Evolutionary conservation across 2,329 filamentous ascomycete species (phyloP), one percentile per base, ranked within the genome.

Genomic region (Aspergillus novofumigatus): DNA sequence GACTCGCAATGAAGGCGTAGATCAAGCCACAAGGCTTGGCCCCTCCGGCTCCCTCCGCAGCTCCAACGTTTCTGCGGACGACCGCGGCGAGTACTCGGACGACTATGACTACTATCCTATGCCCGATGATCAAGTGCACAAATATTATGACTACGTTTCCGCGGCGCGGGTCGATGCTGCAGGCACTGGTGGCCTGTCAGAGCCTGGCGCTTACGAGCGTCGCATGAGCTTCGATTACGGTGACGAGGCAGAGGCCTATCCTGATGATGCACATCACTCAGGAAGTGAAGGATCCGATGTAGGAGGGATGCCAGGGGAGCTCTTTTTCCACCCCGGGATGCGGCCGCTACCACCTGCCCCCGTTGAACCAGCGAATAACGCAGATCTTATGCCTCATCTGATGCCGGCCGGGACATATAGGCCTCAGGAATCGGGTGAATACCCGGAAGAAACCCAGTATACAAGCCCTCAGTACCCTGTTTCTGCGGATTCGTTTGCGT

Each of bases 281-380:
- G 76, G 73, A 17, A 86, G 84, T 63, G 86, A 90, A 41, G 90
- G 87, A 28, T 86, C 87, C 1, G 75, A 78, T 38, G 85, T 85
- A 62, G 86, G 89, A 47, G 91, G 92, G 47, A 91, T 92, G 55
- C 90, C 91, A 60, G 90, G 89, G 20, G 94, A 96, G 66, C 86
- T 97, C 69, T 96, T 96, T 71, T 99, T 95, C 72, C 92, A 97
- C 67, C 92, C 92, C 20, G 91, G 91, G 42, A 85, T 92, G 69
- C 80, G 80, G 52, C 86, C 86, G 53, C 72, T 88, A 49, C 83
- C 86, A 66, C 80, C 86, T 77, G 75, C 92, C 75, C 74, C 88
- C 79, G 68, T 90, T 78, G 63, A 84, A 4, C 69, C 78, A 29
- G 79, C 76, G 49, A 78, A 78, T 7, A 79, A 79, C 61, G 65